These are phyloP conservation scores for Trichoderma hamatum DNA, from an alignment of 2,329 filamentous ascomycete species.

Conservation along the genomic window DNA sequence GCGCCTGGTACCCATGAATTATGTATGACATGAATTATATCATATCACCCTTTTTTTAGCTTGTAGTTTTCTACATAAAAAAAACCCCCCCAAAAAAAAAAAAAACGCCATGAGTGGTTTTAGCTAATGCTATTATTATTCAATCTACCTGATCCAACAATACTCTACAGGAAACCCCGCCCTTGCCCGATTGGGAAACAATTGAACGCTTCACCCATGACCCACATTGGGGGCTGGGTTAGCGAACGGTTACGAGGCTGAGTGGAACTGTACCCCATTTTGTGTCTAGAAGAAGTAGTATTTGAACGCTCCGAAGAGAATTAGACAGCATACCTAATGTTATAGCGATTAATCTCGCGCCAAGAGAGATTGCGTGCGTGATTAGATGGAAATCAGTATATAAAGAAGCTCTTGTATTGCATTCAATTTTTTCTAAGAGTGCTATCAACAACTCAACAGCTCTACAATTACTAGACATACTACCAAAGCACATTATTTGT, in stretches of 20 bases:
- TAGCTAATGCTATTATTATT: too few relatives aligned
- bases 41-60: not conserved
- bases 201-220: not conserved
- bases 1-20: not conserved
- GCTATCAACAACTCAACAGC: not conserved
- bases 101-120: not conserved
- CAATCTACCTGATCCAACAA: not conserved
- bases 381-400: not conserved
- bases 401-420: not conserved
- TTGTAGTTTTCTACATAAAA: too few relatives aligned
- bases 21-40: too few relatives aligned
- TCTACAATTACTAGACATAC: not conserved
- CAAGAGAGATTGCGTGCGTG: not conserved
- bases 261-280: too few relatives aligned
- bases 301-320: not conserved
- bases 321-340: too few relatives aligned
- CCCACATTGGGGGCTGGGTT: not conserved
- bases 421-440: not conserved
- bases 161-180: not conserved
- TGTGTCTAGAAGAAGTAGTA: not conserved
- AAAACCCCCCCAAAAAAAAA: too few relatives aligned
- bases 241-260: not conserved
- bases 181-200: not conserved
- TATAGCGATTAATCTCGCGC: not conserved
- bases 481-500: not conserved